Percentiles rank a stretch among this genome's conserved stretches.
Conservation (phyloP, 129 eudicot genomes). For the Saussurea involucrata region DNA sequence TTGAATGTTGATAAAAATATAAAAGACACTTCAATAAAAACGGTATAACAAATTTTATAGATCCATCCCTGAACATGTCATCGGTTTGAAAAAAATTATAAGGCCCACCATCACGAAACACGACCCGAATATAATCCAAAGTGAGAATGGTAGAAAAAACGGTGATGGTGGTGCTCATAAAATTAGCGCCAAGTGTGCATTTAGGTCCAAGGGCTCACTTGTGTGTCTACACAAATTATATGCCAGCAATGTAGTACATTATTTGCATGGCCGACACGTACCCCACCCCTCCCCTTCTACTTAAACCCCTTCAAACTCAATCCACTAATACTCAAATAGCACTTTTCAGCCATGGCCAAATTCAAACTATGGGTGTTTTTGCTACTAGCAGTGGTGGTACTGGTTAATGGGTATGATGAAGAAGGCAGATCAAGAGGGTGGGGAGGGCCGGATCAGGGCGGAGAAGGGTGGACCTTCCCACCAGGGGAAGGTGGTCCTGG, state of each 20-base stretch:
- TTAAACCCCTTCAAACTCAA: constrained; percentile 11
- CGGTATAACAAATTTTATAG: too few relatives aligned
- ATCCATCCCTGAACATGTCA: too few relatives aligned
- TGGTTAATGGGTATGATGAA: constrained; percentile 10
- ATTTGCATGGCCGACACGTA: constrained; percentile 52
- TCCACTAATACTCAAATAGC: neutral
- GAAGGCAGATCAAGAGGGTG: neutral
- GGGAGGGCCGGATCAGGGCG: neutral
- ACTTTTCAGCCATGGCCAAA: neutral
- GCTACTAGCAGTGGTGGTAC: constrained; percentile 20
- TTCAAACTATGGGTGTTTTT: constrained; percentile 22
- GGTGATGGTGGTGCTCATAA: constrained; percentile 9
- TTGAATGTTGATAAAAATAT: too few relatives aligned
- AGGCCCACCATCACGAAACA: too few relatives aligned
- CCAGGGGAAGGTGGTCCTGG: constrained; percentile 19
- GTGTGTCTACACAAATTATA: constrained; percentile 13
- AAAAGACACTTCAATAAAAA: too few relatives aligned
- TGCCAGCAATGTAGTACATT: constrained; percentile 16
- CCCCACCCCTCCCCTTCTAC: constrained; percentile 27
- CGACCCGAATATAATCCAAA: too few relatives aligned
- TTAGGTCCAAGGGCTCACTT: neutral
- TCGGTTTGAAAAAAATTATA: too few relatives aligned
- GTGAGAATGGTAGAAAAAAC: neutral
- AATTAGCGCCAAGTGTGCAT: constrained; percentile 18
- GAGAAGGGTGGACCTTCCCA: constrained; percentile 17